Evolutionary conservation across 2,329 filamentous ascomycete genomes (phyloP).

Genomic region (Colletotrichum melonis): DNA sequence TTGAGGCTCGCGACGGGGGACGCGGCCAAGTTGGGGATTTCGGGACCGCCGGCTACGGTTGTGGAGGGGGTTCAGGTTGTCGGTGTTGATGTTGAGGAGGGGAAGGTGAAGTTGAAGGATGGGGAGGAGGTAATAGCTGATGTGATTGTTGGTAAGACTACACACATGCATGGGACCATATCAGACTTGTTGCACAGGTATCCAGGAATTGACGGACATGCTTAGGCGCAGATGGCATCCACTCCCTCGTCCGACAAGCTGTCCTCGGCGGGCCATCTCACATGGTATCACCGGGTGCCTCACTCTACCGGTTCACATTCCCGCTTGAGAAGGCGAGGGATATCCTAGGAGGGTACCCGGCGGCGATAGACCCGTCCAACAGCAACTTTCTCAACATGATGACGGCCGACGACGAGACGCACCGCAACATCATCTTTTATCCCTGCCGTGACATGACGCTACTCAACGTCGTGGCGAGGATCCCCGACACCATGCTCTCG

Average conservation of each 20-base stretch:
- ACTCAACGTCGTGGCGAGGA: constrained; percentile 22
- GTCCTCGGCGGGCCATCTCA: constrained; percentile 3
- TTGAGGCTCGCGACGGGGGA: constrained; percentile 22
- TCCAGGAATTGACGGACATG: background rate
- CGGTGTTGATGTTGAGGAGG: constrained; percentile 16
- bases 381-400: constrained; percentile 22
- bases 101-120: constrained; percentile 2
- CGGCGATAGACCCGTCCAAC: constrained; percentile 8
- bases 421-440: constrained; percentile 29
- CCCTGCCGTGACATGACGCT: constrained; percentile 14
- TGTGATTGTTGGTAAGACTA: constrained; percentile 24
- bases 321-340: constrained; percentile 11
- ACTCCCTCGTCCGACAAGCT: constrained; percentile 15
- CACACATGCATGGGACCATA: background rate
- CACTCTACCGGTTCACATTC: constrained; percentile 27
- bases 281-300: constrained; percentile 10
- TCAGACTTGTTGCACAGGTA: too few relatives aligned
- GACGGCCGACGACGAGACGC: constrained; percentile 16
- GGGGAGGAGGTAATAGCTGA: constrained; percentile 9
- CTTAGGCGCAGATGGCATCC: constrained; percentile 27
- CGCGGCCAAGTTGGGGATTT: constrained; percentile 23
- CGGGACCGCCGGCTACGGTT: constrained; percentile 13
- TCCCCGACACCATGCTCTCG: constrained; percentile 8
- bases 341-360: constrained; percentile 2
- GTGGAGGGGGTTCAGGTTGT: background rate